Percentiles rank a stretch among this genome's conserved stretches.
Evolutionary conservation across 2,329 filamentous ascomycete genomes (phyloP).

Genomic region (Stagonosporopsis rhizophila): DNA sequence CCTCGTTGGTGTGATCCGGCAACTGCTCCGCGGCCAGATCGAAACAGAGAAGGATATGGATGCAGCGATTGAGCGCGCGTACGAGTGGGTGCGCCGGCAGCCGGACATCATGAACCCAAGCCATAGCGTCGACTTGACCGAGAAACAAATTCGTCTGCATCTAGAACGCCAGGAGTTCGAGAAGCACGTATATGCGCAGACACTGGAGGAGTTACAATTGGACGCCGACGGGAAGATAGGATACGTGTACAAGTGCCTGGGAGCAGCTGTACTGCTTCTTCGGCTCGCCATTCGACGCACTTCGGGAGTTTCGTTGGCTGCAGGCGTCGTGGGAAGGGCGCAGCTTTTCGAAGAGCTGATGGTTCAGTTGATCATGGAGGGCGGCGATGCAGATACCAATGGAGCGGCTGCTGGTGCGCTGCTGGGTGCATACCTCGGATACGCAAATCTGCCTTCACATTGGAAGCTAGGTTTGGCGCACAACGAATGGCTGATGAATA

Average conservation of each 20-base stretch:
- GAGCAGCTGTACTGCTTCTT: conserved; percentile 56
- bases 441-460: conserved; percentile 55
- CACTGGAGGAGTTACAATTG: conserved; percentile 52
- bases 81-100: conserved; percentile 50
- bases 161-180: conserved; percentile 54
- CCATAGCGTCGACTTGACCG: conserved; percentile 35
- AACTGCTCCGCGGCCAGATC: conserved; percentile 57
- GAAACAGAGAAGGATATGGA: conserved; percentile 52
- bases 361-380: conserved; percentile 59
- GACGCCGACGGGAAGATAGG: conserved; percentile 58
- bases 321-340: conserved; percentile 1
- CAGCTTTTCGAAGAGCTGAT: conserved; percentile 57
- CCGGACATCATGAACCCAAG: conserved; percentile 34
- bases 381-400: conserved; percentile 64
- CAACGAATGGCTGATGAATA: conserved; percentile 55
- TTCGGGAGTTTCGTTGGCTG: not conserved
- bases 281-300: conserved; percentile 52
- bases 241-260: conserved; percentile 63
- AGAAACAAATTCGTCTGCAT: conserved; percentile 24
- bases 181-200: conserved; percentile 49
- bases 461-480: conserved; percentile 59
- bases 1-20: conserved; percentile 56
- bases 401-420: conserved; percentile 61
- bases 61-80: conserved; percentile 50
- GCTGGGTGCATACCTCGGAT: conserved; percentile 58